Evolutionary conservation across 1,139 yeast genomes (phyloP).

Genomic region (Geotrichum histeridarum): DNA sequence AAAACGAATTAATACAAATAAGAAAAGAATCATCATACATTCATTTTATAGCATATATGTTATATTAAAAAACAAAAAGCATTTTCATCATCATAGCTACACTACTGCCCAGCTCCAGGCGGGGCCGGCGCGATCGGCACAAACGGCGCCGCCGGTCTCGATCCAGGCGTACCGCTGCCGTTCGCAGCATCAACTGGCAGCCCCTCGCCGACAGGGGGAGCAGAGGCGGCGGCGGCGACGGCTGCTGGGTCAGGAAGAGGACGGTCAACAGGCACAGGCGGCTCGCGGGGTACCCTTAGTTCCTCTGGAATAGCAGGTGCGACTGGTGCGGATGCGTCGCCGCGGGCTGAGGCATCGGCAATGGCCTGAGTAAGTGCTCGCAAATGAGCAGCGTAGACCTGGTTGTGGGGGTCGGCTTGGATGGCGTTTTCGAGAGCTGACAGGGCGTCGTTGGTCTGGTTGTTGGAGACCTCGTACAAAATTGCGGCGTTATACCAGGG

Average conservation of each 20-base stretch:
- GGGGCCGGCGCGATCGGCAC: not conserved
- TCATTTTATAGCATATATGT: no score
- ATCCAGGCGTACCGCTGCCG: no score
- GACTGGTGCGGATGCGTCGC: not conserved
- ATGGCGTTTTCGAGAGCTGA: conserved; percentile 97
- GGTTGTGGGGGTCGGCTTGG: conserved; percentile 85
- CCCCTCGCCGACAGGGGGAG: not conserved
- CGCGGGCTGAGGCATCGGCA: not conserved
- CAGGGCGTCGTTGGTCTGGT: conserved; percentile 87
- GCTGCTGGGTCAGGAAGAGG: conserved; percentile 13
- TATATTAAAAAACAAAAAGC: no score
- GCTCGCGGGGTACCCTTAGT: conserved; percentile 13
- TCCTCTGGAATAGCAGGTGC: conserved; percentile 10
- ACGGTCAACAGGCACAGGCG: conserved; percentile 19
- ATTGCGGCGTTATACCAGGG: conserved; percentile 99
- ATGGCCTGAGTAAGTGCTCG: conserved; percentile 1
- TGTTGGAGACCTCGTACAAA: conserved; percentile 91
- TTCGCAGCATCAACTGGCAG: not conserved
- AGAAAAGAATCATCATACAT: no score
- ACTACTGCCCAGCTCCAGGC: not conserved
- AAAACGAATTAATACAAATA: no score
- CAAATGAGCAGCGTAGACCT: conserved; percentile 87
- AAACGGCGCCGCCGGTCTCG: not conserved
- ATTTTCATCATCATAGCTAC: no score
- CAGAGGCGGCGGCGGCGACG: not conserved